Conservation (phyloP, 129 eudicot genomes). For the Centaurea solstitialis region DNA sequence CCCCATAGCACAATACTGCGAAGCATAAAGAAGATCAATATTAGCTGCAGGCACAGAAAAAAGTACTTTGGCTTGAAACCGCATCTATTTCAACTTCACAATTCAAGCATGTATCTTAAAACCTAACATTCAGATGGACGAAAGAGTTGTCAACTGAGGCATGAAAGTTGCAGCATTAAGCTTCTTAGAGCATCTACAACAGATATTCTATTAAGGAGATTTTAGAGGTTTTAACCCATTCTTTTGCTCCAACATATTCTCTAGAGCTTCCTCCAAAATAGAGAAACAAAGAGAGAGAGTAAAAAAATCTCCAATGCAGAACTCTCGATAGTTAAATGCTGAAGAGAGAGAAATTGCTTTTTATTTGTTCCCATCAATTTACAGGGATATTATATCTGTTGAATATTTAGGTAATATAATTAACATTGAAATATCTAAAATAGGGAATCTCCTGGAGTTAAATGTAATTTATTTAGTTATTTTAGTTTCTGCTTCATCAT, state of each 20-base stretch:
- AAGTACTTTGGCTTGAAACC: background rate
- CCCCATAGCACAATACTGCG: conserved; percentile 95
- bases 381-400: no score
- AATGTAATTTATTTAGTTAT: no score
- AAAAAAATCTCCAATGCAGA: background rate
- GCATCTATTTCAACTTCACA: conserved; percentile 4
- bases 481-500: no score
- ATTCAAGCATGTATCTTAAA: background rate
- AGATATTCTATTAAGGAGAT: background rate
- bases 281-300: background rate
- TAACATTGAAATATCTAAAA: no score
- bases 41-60: background rate
- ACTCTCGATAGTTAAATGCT: background rate
- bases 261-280: background rate
- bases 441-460: no score
- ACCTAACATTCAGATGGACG: background rate
- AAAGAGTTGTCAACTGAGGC: background rate
- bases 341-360: background rate
- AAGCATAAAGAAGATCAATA: conserved; percentile 28
- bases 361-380: no score
- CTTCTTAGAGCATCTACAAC: background rate
- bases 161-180: background rate
- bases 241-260: background rate
- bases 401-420: no score
- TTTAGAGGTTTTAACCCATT: background rate